Evolutionary conservation across 495 filamentous ascomycete species (phyloP), one percentile per base, ranked within the genome.

Genomic region (Hyaloscypha finlandica): DNA sequence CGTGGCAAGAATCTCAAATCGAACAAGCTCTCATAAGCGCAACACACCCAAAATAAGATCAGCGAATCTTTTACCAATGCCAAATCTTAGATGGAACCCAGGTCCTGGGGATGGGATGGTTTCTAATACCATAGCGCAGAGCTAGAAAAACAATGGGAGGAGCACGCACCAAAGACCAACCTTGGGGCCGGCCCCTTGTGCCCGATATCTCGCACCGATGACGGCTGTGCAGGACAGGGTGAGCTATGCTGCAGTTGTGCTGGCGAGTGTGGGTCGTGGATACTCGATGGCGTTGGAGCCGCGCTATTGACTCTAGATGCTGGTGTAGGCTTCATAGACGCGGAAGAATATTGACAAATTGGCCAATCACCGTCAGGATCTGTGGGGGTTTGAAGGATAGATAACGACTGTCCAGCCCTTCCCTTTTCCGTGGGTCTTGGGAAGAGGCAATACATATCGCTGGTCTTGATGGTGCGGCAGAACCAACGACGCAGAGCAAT

Each of bases 151-250:
- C 42, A 48, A 48, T 4, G 42, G 42, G 42, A 48, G 9, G 4
- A 48, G n/a, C 11, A 54, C 64, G 22, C 54, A 66, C 64, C 42
- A 66, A 29, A 29, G 64, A 66, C 64, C 64, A 66, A 6, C 64
- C 64, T n/a, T 32, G 64, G 42, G 56, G 11, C 29, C 33, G 37
- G 16, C 19, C 30, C 29, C 57, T 51, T 53, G n/a, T 66, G 29
- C 16, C 20, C 33, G 64, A 48, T 56, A 60, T 66, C 12, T 54
- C 64, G 30, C 60, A 63, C 31, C 53, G 60, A 31, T 12, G 42
- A 31, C 6, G 42, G 42, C 42, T 19, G 42, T 48, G 16, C 42
- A 37, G 12, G 12, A 37, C 12, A 37, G 12, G 35, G 35, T 12
- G 0, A 37, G 3, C 42, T 48, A 19, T 48, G 42, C 42, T 48